Evolutionary conservation across 192 early-diverging fungal species (phyloP).

Genomic region (Coemansia sp.): DNA sequence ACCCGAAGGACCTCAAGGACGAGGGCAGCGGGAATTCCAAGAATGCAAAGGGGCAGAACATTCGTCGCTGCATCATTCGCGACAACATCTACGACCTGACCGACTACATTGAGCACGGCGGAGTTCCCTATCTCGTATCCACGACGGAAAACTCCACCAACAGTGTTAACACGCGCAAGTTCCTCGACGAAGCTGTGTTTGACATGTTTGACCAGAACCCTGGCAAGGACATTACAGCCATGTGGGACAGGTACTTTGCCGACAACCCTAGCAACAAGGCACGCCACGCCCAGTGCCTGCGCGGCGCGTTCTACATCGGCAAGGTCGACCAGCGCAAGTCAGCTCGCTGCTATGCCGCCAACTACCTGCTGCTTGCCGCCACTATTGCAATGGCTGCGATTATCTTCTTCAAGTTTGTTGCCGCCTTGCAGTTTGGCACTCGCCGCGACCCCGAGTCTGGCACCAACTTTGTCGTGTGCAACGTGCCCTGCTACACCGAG

Average conservation of each 20-base stretch:
- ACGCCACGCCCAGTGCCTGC: constrained; percentile 73
- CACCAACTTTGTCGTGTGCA: constrained; percentile 91
- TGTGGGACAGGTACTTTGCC: constrained; percentile 62
- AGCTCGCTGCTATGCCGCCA: constrained; percentile 75
- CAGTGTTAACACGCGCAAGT: constrained; percentile 50
- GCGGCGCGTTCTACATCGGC: constrained; percentile 85
- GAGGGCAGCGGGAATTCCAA: constrained; percentile 56
- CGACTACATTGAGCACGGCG: constrained; percentile 60
- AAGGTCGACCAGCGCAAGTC: constrained; percentile 84
- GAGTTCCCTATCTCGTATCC: constrained; percentile 53
- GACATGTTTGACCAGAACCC: constrained; percentile 67
- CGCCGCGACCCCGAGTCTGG: constrained; percentile 79
- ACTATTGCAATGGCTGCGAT: constrained; percentile 83
- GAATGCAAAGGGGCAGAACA: constrained; percentile 31
- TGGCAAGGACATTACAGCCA: constrained; percentile 65
- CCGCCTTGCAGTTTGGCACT: constrained; percentile 87
- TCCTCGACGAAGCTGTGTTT: constrained; percentile 64
- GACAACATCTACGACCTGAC: constrained; percentile 76
- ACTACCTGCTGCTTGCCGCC: constrained; percentile 82
- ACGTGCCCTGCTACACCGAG: constrained; percentile 98
- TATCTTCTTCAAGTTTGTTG: constrained; percentile 93
- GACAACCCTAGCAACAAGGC: constrained; percentile 45
- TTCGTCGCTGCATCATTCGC: constrained; percentile 69
- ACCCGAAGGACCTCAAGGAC: constrained; percentile 60
- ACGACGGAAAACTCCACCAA: constrained; percentile 44